phyloP scores from a whole-genome alignment of 306 rosid species.

The Betula pendula region DNA sequence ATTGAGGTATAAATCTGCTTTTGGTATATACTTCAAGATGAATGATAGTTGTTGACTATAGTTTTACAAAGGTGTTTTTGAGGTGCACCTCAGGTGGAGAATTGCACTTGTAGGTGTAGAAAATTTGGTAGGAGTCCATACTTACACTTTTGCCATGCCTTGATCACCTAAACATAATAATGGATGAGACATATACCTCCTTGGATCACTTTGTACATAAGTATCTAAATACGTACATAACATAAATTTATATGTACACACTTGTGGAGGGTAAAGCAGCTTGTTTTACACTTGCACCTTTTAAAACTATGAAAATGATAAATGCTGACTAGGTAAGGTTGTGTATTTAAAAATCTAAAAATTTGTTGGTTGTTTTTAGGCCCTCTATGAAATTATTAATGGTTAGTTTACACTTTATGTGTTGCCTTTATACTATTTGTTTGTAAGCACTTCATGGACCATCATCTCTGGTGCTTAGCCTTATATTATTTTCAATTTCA shows the following conservation, averaged over 20 bases:
- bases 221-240: no score
- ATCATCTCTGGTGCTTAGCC: background rate
- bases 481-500: background rate
- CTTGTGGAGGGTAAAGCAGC: background rate
- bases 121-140: background rate
- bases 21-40: slow-evolving; percentile 6
- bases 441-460: background rate
- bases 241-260: background rate
- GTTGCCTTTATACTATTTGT: background rate
- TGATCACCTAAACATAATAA: background rate
- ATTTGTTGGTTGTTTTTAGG: background rate
- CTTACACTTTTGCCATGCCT: background rate
- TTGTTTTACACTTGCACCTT: background rate
- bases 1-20: slow-evolving; percentile 54
- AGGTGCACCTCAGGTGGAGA: background rate
- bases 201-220: background rate
- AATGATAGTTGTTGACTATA: background rate
- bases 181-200: background rate
- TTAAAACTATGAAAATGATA: background rate
- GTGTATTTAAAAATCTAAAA: background rate
- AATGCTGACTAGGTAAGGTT: background rate
- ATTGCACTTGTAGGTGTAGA: background rate
- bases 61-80: background rate
- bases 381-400: background rate
- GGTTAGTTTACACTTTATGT: background rate